These are phyloP conservation scores for Carex kokanica DNA, from an alignment of 176 grass and related monocot genomes.

Conservation along the genomic window DNA sequence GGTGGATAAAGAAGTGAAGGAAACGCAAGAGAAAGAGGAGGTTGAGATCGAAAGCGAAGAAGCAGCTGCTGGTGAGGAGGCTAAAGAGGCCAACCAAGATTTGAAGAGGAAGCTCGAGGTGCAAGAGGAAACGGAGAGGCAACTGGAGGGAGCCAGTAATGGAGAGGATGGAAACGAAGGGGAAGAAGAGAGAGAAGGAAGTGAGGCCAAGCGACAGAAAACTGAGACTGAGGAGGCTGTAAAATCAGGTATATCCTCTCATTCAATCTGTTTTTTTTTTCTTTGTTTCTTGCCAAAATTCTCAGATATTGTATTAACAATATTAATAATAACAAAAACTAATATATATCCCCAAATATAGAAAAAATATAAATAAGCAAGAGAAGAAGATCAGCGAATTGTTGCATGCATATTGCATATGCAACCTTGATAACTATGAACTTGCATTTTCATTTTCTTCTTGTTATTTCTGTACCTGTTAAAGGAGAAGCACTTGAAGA, in stretches of 20 bases:
- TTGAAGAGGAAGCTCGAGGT: slow-evolving; percentile 36
- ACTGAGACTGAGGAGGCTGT: slow-evolving; percentile 6
- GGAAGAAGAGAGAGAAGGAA: background rate
- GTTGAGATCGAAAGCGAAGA: slow-evolving; percentile 20
- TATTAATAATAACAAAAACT: background rate
- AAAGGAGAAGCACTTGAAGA: slow-evolving; percentile 17
- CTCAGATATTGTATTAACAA: background rate
- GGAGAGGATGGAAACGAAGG: slow-evolving; percentile 6
- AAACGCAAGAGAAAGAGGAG: slow-evolving; percentile 51
- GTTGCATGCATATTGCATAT: background rate
- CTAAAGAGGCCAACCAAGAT: slow-evolving; percentile 39
- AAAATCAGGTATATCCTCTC: slow-evolving; percentile 10
- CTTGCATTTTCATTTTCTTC: background rate
- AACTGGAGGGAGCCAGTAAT: background rate
- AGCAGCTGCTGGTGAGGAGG: slow-evolving; percentile 36
- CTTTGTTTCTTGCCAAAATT: background rate
- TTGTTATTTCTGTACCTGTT: background rate
- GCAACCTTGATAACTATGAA: background rate
- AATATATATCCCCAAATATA: background rate
- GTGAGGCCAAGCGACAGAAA: slow-evolving; percentile 8
- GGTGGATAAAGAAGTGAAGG: slow-evolving; percentile 14
- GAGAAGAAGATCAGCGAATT: background rate
- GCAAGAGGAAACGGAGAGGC: slow-evolving; percentile 26
- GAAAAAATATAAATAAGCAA: slow-evolving; percentile 9
- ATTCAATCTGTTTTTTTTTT: background rate